phyloP scores from a whole-genome alignment of 2,329 filamentous ascomycete genomes.

The Ramularia collo-cygni region DNA sequence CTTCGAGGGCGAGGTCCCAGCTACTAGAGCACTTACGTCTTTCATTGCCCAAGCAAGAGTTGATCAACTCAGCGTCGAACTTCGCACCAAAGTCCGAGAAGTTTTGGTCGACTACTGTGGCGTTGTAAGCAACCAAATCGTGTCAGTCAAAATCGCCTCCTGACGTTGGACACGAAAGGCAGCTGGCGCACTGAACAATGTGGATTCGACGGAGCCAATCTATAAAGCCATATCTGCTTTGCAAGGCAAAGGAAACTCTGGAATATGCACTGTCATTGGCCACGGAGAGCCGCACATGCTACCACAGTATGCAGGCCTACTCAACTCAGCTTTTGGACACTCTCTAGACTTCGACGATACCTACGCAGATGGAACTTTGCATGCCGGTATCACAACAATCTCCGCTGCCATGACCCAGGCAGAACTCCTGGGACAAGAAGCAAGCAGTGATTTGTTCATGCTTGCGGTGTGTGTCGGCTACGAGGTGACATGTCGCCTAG shows the following conservation, averaged over 20 bases:
- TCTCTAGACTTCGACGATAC: constrained; percentile 43
- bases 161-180: constrained; percentile 6
- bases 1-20: constrained; percentile 12
- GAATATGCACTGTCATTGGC: constrained; percentile 31
- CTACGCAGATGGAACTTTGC: constrained; percentile 36
- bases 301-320: constrained; percentile 35
- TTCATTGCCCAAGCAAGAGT: constrained; percentile 21
- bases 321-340: constrained; percentile 40
- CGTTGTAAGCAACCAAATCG: constrained; percentile 21
- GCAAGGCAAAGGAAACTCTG: constrained; percentile 18
- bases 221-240: constrained; percentile 21
- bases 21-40: constrained; percentile 20
- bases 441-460: constrained; percentile 23
- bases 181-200: constrained; percentile 21
- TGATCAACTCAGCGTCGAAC: constrained; percentile 15
- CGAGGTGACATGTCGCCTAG: constrained; percentile 30
- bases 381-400: constrained; percentile 37
- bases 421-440: constrained; percentile 20
- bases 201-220: constrained; percentile 24
- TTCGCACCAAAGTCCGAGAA: constrained; percentile 25
- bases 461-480: constrained; percentile 31
- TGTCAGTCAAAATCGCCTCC: constrained; percentile 21
- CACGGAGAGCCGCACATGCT: constrained; percentile 29
- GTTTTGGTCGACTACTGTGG: constrained; percentile 28
- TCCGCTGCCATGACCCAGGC: constrained; percentile 32